These are phyloP conservation scores for Cytospora piceicola DNA, from an alignment of 2,329 filamentous ascomycete species.

Conservation along the genomic window DNA sequence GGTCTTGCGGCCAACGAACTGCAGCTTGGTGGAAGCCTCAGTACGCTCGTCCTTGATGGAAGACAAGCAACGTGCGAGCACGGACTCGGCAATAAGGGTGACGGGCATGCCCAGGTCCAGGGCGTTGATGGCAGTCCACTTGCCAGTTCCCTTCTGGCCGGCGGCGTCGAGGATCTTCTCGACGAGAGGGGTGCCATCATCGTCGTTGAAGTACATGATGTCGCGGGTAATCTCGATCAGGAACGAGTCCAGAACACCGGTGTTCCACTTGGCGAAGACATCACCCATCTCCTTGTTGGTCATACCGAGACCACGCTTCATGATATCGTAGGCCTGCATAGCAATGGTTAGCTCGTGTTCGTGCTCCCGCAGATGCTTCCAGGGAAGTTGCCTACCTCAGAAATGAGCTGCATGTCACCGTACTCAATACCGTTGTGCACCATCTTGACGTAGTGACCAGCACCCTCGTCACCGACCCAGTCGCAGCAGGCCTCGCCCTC, in stretches of 20 bases:
- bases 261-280: constrained; percentile 95
- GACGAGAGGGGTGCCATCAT: constrained; percentile 85
- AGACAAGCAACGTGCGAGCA: constrained; percentile 92
- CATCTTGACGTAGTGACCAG: constrained; percentile 99
- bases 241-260: constrained; percentile 97
- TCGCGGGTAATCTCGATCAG: constrained; percentile 98
- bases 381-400: constrained; percentile 72
- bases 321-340: constrained; percentile 91
- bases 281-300: constrained; percentile 94
- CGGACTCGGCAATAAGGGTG: constrained; percentile 95
- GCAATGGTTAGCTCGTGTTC: constrained; percentile 19
- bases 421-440: constrained; percentile 99
- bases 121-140: constrained; percentile 99
- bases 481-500: constrained; percentile 98
- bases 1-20: constrained; percentile 72
- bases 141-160: constrained; percentile 98
- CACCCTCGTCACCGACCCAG: constrained; percentile 99
- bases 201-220: constrained; percentile 98
- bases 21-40: constrained; percentile 77
- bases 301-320: constrained; percentile 96
- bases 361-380: not conserved
- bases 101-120: constrained; percentile 98
- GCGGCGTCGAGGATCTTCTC: constrained; percentile 99
- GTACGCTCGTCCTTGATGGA: constrained; percentile 92
- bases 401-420: constrained; percentile 99